Evolutionary conservation across 148 eudicot genomes (phyloP).

Genomic region (Amaranthus hypochondriacus): DNA sequence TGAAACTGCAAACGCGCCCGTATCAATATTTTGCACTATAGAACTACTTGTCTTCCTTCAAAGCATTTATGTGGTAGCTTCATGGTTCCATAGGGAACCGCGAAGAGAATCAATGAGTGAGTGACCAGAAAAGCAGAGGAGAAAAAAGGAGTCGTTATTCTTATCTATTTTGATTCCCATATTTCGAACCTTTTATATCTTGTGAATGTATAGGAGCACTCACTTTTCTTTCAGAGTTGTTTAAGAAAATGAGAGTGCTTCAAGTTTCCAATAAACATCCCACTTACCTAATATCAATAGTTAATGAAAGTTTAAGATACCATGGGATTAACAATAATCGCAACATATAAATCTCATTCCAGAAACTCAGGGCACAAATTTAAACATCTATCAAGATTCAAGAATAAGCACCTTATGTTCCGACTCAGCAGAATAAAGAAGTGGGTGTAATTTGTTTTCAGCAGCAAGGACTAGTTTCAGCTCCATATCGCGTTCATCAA

Average conservation of each 20-base stretch:
- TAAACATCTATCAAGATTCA: not conserved
- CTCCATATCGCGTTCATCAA: slow-evolving; percentile 67
- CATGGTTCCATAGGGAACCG: no score
- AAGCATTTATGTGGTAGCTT: no score
- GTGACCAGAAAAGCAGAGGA: slow-evolving; percentile 8
- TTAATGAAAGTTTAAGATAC: not conserved
- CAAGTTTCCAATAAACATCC: not conserved
- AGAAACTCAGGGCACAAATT: not conserved
- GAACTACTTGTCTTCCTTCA: no score
- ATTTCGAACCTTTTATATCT: not conserved
- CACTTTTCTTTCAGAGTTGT: not conserved
- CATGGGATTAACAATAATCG: not conserved
- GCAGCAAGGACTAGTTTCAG: slow-evolving; percentile 59
- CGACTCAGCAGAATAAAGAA: slow-evolving; percentile 81
- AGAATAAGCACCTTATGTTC: slow-evolving; percentile 72
- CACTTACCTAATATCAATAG: not conserved
- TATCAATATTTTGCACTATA: no score
- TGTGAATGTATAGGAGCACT: not conserved
- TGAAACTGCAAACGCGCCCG: no score
- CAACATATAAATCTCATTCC: not conserved
- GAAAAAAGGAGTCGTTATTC: not conserved
- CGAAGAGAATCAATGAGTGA: not conserved
- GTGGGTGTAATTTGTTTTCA: slow-evolving; percentile 85
- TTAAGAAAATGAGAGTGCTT: not conserved
- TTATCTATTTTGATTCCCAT: not conserved